Conservation (phyloP, 345 rosid genomes). For the Cochlearia excelsa region DNA sequence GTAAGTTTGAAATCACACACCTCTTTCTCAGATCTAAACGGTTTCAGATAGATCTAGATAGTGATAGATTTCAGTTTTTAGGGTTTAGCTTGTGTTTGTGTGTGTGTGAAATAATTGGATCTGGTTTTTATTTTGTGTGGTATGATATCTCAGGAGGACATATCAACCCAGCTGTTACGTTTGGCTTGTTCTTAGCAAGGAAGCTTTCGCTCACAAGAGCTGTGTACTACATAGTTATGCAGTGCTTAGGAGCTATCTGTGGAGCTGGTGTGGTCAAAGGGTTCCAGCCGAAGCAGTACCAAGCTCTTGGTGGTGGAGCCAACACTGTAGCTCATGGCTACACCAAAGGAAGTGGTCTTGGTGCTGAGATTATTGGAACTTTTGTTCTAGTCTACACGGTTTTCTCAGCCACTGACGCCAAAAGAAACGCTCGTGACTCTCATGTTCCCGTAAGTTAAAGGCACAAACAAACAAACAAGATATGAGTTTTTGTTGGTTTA, state of each 20-base stretch:
- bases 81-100: too few species aligned
- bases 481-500: background rate
- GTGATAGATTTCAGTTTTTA: background rate
- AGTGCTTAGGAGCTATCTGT: conserved; percentile 46
- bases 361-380: conserved; percentile 37
- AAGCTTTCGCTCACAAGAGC: conserved; percentile 43
- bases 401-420: conserved; percentile 49
- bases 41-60: background rate
- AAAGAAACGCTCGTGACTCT: conserved; percentile 56
- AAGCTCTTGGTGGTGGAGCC: conserved; percentile 48
- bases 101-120: background rate
- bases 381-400: too few species aligned
- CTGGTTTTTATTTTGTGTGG: conserved; percentile 20
- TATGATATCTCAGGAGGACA: conserved; percentile 40
- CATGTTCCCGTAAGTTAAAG: conserved; percentile 46
- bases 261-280: conserved; percentile 59
- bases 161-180: conserved; percentile 46
- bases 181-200: conserved; percentile 38
- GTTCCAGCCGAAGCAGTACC: conserved; percentile 38
- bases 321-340: conserved; percentile 45
- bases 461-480: background rate
- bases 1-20: conserved; percentile 20
- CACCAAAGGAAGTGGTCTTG: conserved; percentile 50
- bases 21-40: background rate
- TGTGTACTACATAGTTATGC: conserved; percentile 44